phyloP scores from a whole-genome alignment of 1,139 yeast genomes.

The Magnusiomyces tetraspermus region DNA sequence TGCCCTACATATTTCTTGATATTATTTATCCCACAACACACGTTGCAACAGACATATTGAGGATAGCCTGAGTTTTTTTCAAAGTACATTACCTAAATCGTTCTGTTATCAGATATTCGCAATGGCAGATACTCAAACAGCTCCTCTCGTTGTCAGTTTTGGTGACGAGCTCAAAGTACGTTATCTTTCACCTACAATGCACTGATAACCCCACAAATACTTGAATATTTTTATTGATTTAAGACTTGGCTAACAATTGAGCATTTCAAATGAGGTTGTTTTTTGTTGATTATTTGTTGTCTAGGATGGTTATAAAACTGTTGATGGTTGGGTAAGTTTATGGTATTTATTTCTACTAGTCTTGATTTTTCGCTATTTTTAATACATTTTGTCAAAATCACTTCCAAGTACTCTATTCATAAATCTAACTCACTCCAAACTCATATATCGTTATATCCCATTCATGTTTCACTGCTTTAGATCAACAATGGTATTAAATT shows the following conservation, averaged over 20 bases:
- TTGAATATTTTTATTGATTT: too few species aligned
- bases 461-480: conserved; percentile 19
- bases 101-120: too few species aligned
- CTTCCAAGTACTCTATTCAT: too few species aligned
- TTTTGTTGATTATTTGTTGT: conserved; percentile 17
- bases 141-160: conserved; percentile 28
- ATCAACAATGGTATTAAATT: conserved; percentile 59
- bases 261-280: background rate
- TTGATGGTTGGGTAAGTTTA: conserved; percentile 57
- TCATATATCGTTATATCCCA: too few species aligned
- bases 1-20: too few species aligned
- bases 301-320: conserved; percentile 69
- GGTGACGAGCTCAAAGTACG: conserved; percentile 34
- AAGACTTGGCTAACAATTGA: too few species aligned
- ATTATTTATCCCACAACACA: too few species aligned
- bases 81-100: too few species aligned
- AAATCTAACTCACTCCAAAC: conserved; percentile 3
- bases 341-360: background rate
- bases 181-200: background rate
- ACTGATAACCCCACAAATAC: too few species aligned
- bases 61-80: too few species aligned
- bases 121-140: conserved; percentile 26
- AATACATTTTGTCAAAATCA: too few species aligned
- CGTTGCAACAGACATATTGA: too few species aligned
- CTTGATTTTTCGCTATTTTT: background rate